Evolutionary conservation across 1,284 basidiomycete species (phyloP).

Genomic region (Malassezia globosa): DNA sequence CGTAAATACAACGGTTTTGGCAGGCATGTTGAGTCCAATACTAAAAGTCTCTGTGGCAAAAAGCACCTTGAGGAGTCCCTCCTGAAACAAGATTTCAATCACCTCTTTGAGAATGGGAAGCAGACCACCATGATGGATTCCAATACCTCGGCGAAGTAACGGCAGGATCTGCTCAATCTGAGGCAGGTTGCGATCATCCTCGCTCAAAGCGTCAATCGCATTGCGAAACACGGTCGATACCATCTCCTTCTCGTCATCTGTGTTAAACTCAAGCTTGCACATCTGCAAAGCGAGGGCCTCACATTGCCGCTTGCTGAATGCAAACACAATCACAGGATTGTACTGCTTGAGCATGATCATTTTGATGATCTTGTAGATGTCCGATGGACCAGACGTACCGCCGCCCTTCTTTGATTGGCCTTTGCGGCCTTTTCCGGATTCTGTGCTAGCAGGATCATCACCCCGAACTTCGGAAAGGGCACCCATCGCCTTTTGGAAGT

Average conservation of each 20-base stretch:
- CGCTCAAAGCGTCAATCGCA: constrained; percentile 77
- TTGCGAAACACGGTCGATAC: constrained; percentile 85
- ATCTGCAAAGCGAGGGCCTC: constrained; percentile 81
- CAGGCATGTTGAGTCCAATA: constrained; percentile 98
- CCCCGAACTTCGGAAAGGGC: constrained; percentile 64
- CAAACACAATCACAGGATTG: constrained; percentile 97
- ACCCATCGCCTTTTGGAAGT: constrained; percentile 96
- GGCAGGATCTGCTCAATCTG: constrained; percentile 91
- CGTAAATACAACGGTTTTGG: constrained; percentile 97
- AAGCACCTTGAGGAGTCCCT: constrained; percentile 95
- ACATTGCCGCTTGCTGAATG: constrained; percentile 96
- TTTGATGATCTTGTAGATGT: constrained; percentile 95
- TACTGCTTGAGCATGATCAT: constrained; percentile 98
- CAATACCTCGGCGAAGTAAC: constrained; percentile 85
- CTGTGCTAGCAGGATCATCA: constrained; percentile 80
- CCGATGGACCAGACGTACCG: constrained; percentile 82
- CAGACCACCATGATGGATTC: constrained; percentile 95
- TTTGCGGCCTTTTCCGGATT: constrained; percentile 60
- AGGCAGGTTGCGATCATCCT: constrained; percentile 78
- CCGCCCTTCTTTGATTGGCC: constrained; percentile 56
- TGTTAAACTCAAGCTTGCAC: constrained; percentile 93
- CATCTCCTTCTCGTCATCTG: constrained; percentile 79
- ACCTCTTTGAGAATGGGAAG: constrained; percentile 97
- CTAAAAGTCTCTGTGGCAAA: constrained; percentile 99
- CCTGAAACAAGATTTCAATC: constrained; percentile 98